Percentiles rank a stretch among this genome's conserved stretches.
Conservation (phyloP, 768 basidiomycete species). For the Kondoa subrosea region DNA sequence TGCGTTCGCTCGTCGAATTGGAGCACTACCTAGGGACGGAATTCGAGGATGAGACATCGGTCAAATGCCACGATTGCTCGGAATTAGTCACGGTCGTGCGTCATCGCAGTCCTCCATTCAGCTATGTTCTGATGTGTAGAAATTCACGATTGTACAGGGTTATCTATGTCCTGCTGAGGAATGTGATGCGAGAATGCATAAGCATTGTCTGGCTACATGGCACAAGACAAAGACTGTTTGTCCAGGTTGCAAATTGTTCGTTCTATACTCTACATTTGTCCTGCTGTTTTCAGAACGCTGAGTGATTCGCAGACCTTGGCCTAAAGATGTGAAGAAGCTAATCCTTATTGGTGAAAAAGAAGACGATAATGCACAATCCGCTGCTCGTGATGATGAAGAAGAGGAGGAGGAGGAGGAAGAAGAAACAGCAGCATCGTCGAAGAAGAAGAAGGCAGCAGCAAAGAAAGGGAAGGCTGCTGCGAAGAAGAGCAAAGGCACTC, state of each 20-base stretch:
- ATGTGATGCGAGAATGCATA: slow-evolving; percentile 14
- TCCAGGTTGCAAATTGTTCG: not conserved
- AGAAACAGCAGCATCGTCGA: not conserved
- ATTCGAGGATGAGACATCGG: slow-evolving; percentile 7
- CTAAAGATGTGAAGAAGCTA: not conserved
- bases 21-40: slow-evolving; percentile 14
- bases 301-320: not conserved
- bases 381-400: not conserved
- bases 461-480: not conserved
- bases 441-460: not conserved
- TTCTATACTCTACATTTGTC: not conserved
- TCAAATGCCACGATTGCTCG: slow-evolving; percentile 13
- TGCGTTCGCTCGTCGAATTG: slow-evolving; percentile 13
- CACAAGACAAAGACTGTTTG: not conserved
- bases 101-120: not conserved
- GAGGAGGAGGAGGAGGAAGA: not conserved
- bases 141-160: not conserved
- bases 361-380: not conserved
- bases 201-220: slow-evolving; percentile 6
- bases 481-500: slow-evolving; percentile 3
- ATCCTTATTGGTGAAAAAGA: not conserved
- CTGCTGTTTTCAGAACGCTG: not conserved
- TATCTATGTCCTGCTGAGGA: slow-evolving; percentile 3
- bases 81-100: slow-evolving; percentile 17
- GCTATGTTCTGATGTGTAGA: not conserved